Evolutionary conservation across 805 yeast genomes (phyloP).

Genomic region (Cephaloascus albidus): DNA sequence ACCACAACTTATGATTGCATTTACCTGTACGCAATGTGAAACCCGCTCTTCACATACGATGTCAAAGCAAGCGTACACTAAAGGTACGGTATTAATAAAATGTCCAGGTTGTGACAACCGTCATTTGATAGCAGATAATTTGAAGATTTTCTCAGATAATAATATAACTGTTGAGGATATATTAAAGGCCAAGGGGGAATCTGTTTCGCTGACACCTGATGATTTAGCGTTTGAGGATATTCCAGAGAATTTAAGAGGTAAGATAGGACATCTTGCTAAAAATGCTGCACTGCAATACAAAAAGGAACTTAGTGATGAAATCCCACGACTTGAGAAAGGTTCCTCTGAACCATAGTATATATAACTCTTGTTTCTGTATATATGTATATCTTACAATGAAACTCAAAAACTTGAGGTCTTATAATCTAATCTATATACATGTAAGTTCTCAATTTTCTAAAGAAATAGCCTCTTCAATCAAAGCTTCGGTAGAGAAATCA

Average conservation of each 20-base stretch:
- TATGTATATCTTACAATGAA: too few relatives aligned
- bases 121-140: constrained; percentile 78
- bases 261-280: constrained; percentile 59
- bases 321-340: not conserved
- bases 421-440: too few relatives aligned
- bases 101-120: constrained; percentile 88
- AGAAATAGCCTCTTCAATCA: constrained; percentile 68
- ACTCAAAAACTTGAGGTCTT: too few relatives aligned
- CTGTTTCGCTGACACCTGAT: constrained; percentile 50
- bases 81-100: constrained; percentile 80
- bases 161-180: constrained; percentile 75
- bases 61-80: constrained; percentile 83
- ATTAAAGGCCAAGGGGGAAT: constrained; percentile 66
- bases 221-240: constrained; percentile 66
- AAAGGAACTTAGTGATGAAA: constrained; percentile 6
- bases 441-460: constrained; percentile 38
- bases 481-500: constrained; percentile 54
- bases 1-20: constrained; percentile 79
- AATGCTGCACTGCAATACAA: constrained; percentile 46
- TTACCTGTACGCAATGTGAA: constrained; percentile 84
- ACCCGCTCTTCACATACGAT: constrained; percentile 83
- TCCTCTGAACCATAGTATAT: too few relatives aligned
- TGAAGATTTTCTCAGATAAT: constrained; percentile 68
- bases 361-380: too few relatives aligned
- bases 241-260: constrained; percentile 40